Base-by-base conservation (phyloP, 2,329 filamentous ascomycete species). In the Colletotrichum phormii region DNA sequence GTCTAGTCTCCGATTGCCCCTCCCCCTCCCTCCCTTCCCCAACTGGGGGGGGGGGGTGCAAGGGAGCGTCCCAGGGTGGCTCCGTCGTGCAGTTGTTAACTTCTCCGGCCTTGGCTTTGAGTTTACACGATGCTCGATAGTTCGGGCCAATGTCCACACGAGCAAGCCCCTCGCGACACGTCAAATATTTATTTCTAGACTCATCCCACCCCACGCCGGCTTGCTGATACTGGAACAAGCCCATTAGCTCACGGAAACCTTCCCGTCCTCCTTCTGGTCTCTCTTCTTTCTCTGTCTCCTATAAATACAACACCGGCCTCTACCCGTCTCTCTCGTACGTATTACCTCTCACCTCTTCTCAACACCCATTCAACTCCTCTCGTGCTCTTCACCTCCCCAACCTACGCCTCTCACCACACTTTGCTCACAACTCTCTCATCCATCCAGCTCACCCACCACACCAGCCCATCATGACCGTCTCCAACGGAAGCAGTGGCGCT, bases 131-230 rank as follows among this genome's bases (percentile, higher is more conserved):
- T 78, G 75, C 76, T 78, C 71, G 77, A 75, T 75, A 71, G 77
- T 77, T 83, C 82, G 82, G 82, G 79, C 76, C 80, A 83, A 82
- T 82, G 79, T 82, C 80, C 74, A 77, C 75, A 77, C 81, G 81
- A 82, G 77, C 76, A 75, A 49, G 71, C 67, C 77, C 63, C 71
- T 75, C 77, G 69, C 74, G 76, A 75, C 74, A 75, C 72, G 76
- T 77, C 77, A 76, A 76, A 76, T 77, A 72, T 76, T 77, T 77
- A 76, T 76, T 75, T 74, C 67, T 74, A 67, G 69, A 62, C 74
- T 74, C 54, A 64, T 74, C 76, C 78, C 76, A 78, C 77, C 76
- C 79, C 80, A 80, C 79, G 79, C 74, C 74, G 71, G 75, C 74
- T 73, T 53, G 64, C 73, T 74, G 46, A 24, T 24, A 46, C 65